Evolutionary conservation across 805 yeast genomes (phyloP).

Genomic region (Candida taoyuanica): DNA sequence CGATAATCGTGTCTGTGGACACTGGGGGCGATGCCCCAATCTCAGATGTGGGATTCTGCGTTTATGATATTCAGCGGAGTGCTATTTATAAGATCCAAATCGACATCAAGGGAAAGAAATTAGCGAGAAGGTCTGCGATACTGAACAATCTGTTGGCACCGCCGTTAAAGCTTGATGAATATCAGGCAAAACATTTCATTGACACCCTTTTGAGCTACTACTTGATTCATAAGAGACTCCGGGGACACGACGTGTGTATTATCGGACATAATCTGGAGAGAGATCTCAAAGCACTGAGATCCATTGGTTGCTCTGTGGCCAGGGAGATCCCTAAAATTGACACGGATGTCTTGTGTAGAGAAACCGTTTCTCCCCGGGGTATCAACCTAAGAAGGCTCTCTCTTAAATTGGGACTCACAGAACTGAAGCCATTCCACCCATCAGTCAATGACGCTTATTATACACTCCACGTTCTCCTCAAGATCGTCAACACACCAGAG

Average conservation of each 20-base stretch:
- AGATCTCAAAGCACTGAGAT: conserved; percentile 7
- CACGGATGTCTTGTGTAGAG: conserved; percentile 7
- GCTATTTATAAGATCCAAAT: conserved; percentile 15
- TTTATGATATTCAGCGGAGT: conserved; percentile 9
- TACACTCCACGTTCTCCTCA: conserved; percentile 12
- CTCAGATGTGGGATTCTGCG: conserved; percentile 14
- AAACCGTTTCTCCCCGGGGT: not conserved
- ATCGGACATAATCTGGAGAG: conserved; percentile 16
- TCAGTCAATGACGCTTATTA: conserved; percentile 17
- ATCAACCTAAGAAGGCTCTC: conserved; percentile 8
- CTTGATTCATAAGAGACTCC: not conserved
- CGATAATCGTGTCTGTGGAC: conserved; percentile 10
- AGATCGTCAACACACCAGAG: conserved; percentile 6
- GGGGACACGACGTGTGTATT: conserved; percentile 8
- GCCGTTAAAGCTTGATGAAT: conserved; percentile 3
- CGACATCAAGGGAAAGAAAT: conserved; percentile 8
- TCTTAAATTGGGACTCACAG: conserved; percentile 2
- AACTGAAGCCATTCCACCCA: conserved; percentile 16
- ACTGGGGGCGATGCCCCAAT: conserved; percentile 11
- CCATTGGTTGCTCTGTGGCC: conserved; percentile 3
- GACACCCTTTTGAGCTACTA: conserved; percentile 3
- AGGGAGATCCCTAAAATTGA: conserved; percentile 5
- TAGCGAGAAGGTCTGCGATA: conserved; percentile 1
- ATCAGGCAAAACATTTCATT: conserved; percentile 1
- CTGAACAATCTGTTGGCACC: conserved; percentile 5